Percentiles rank a stretch among this genome's conserved stretches.
Evolutionary conservation across 345 rosid species (phyloP).

Genomic region (Lepidium didymum): DNA sequence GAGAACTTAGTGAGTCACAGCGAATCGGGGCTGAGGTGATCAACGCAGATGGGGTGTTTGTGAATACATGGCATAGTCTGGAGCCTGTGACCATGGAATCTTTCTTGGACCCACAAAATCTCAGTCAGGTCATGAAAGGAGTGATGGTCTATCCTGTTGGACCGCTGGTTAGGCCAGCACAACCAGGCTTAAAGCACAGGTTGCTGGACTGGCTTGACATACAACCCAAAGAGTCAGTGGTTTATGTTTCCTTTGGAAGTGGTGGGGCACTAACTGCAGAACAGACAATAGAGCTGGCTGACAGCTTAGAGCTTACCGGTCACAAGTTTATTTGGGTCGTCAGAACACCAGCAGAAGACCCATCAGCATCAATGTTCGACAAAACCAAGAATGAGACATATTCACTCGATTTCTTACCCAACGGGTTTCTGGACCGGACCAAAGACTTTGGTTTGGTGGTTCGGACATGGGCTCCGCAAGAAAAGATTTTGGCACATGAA

Average conservation of each 20-base stretch:
- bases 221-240: slow-evolving; percentile 33
- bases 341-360: slow-evolving; percentile 31
- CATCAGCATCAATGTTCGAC: slow-evolving; percentile 25
- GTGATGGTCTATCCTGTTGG: slow-evolving; percentile 35
- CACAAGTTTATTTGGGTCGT: slow-evolving; percentile 40
- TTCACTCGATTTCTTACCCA: slow-evolving; percentile 31
- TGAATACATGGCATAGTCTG: slow-evolving; percentile 46
- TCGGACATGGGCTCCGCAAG: slow-evolving; percentile 42
- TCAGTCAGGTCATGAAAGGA: slow-evolving; percentile 15
- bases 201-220: slow-evolving; percentile 37
- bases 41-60: slow-evolving; percentile 40
- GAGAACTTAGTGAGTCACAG: slow-evolving; percentile 18
- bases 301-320: slow-evolving; percentile 33
- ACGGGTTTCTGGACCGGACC: slow-evolving; percentile 35
- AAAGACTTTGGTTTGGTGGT: slow-evolving; percentile 29
- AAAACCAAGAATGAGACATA: neutral
- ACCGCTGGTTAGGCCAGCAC: slow-evolving; percentile 25
- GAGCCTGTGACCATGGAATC: slow-evolving; percentile 31
- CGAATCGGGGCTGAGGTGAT: slow-evolving; percentile 33
- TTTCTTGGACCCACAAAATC: slow-evolving; percentile 11
- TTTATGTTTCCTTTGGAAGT: slow-evolving; percentile 44
- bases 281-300: slow-evolving; percentile 38
- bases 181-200: neutral
- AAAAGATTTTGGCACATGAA: slow-evolving; percentile 37
- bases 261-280: slow-evolving; percentile 35